A percentile compares a stretch with the other conserved stretches of the same genome.
phyloP scores from a whole-genome alignment of 495 filamentous ascomycete genomes.

The Penicillium bovifimosum region DNA sequence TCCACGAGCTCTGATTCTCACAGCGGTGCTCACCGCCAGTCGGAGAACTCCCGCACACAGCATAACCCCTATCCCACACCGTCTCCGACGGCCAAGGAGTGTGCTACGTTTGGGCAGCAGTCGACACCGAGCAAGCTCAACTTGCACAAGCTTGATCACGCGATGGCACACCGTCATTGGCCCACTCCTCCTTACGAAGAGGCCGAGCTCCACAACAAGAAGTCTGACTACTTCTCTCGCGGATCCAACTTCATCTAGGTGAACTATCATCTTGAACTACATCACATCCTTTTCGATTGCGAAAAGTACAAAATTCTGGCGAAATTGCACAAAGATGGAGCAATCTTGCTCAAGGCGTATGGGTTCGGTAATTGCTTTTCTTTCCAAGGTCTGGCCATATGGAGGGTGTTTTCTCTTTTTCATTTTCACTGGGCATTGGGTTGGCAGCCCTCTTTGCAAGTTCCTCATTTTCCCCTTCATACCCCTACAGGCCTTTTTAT shows the following conservation, averaged over 20 bases:
- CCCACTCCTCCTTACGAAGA: constrained; percentile 95
- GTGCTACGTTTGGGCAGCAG: constrained; percentile 57
- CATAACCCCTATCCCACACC: constrained; percentile 87
- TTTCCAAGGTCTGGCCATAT: constrained; percentile 23
- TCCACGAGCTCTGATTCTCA: constrained; percentile 35
- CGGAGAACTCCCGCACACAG: constrained; percentile 48
- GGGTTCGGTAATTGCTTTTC: constrained; percentile 26
- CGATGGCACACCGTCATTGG: constrained; percentile 64
- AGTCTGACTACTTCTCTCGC: constrained; percentile 67
- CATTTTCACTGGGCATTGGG: constrained; percentile 12
- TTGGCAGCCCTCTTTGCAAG: constrained; percentile 12
- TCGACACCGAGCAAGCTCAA: constrained; percentile 52
- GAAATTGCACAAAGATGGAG: constrained; percentile 17
- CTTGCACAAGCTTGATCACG: constrained; percentile 54
- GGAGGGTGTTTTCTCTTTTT: constrained; percentile 16
- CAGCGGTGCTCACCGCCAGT: constrained; percentile 42
- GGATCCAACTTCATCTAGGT: constrained; percentile 46
- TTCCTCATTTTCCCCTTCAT: constrained; percentile 30
- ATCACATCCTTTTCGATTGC: constrained; percentile 12
- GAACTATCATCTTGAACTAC: constrained; percentile 9
- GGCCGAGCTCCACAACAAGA: constrained; percentile 80
- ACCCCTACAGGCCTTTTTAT: constrained; percentile 40
- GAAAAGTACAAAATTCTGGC: constrained; percentile 24
- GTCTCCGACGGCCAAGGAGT: constrained; percentile 79
- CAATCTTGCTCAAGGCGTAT: constrained; percentile 34